phyloP scores from a whole-genome alignment of 2,329 filamentous ascomycete genomes.

The Hymenoscyphus infarciens region DNA sequence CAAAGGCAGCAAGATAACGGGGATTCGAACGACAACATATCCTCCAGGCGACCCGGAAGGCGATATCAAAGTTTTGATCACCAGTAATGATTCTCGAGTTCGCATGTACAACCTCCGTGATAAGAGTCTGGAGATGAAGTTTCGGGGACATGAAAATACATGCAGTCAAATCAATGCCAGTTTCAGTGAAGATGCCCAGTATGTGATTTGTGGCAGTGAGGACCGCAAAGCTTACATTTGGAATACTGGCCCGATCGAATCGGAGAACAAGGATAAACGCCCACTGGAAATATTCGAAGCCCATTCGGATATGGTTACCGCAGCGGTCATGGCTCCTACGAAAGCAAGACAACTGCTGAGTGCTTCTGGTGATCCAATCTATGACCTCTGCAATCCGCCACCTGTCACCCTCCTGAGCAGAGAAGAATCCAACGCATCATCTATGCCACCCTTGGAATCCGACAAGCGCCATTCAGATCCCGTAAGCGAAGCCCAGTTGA shows the following conservation, averaged over 20 bases:
- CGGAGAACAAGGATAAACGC: conserved; percentile 63
- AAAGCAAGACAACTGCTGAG: conserved; percentile 74
- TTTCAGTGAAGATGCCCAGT: conserved; percentile 81
- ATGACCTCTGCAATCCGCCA: conserved; percentile 92
- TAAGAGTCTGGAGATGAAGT: conserved; percentile 81
- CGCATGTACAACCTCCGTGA: conserved; percentile 85
- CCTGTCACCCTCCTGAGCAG: conserved; percentile 77
- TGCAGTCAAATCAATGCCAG: conserved; percentile 86
- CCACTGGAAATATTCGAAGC: conserved; percentile 89
- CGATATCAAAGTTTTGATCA: conserved; percentile 81
- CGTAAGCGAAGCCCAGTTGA: conserved; percentile 34
- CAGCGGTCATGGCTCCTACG: conserved; percentile 79
- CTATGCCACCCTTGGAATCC: conserved; percentile 34
- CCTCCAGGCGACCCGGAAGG: conserved; percentile 51
- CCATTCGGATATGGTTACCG: conserved; percentile 82
- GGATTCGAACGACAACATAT: conserved; percentile 71
- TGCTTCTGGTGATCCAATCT: conserved; percentile 82
- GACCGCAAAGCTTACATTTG: conserved; percentile 89
- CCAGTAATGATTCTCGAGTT: conserved; percentile 90
- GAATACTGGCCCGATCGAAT: conserved; percentile 60
- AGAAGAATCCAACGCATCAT: conserved; percentile 57
- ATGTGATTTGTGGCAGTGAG: conserved; percentile 90
- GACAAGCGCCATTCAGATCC: conserved; percentile 30
- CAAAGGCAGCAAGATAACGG: conserved; percentile 96
- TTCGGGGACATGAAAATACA: conserved; percentile 85